Evolutionary conservation across 1,284 basidiomycete genomes (phyloP), one percentile per base, ranked within the genome.

Genomic region (Butyriboletus regius): DNA sequence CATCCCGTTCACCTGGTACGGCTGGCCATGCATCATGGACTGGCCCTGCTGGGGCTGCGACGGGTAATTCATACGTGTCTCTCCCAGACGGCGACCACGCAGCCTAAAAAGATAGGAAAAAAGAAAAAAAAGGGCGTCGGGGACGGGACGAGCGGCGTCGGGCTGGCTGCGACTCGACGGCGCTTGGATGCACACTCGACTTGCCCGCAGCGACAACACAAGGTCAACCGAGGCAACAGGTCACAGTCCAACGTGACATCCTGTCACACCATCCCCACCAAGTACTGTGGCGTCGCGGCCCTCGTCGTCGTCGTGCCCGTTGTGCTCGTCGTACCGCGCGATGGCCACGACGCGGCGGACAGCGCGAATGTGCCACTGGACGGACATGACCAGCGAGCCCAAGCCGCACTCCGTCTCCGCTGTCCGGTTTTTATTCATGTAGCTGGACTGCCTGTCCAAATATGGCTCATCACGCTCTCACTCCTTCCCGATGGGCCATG

Each of bases 401-500:
- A 15, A 46, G 17, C 14, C 39, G 43, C 43, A 45, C 28, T 46
- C 44, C 44, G 41, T 20, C 44, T 46, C 44, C 44, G 42, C 42
- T 31, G 28, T 42, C 45, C 45, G 45, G 41, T 46, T 46, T 46
- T 45, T 45, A 45, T 46, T 46, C 42, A 46, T 46, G 28, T 45
- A 46, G 42, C 7, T 31, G 20, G 20, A 24, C 42, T 14, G 41
- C 20, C 7, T 46, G 31, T 48, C 47, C 49, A 50, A 51, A 50
- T 51, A 44, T 52, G 50, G 49, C n/a, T 6, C 43, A 15, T 18
- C 29, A 12, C 18, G 46, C 48, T 54, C 51, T 53, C 35, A 45
- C 32, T 24, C 43, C 33, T 31, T 24, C 42, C 38, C 41, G 18
- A 86, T 87, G 85, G 85, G 85, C 13, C 86, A 87, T 61, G 75